Percentiles rank a stretch among this genome's conserved stretches.
phyloP scores from a whole-genome alignment of 768 basidiomycete species.

The Xerocomellus amylosporus region DNA sequence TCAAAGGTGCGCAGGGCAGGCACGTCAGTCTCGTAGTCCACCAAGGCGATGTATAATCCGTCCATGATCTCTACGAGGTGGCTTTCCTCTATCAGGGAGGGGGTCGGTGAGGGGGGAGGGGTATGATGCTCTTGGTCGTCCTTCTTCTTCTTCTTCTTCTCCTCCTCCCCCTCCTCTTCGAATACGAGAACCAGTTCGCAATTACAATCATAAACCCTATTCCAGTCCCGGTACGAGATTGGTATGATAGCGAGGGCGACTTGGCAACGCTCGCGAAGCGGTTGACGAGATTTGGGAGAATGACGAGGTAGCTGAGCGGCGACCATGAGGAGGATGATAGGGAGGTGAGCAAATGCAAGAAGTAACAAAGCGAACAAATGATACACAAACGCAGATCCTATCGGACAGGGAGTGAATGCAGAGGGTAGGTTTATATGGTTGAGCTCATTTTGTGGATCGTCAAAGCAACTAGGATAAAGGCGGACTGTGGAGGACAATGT shows the following conservation, averaged over 20 bases:
- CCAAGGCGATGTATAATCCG: slow-evolving; percentile 20
- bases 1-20: slow-evolving; percentile 9
- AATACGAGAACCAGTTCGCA: background rate
- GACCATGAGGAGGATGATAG: background rate
- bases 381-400: background rate
- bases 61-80: slow-evolving; percentile 13
- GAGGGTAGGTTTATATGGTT: background rate
- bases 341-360: too few relatives aligned
- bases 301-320: background rate
- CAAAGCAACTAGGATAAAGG: background rate
- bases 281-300: background rate
- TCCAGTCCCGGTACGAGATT: slow-evolving; percentile 4
- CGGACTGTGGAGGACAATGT: background rate
- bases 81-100: background rate
- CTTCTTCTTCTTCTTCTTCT: background rate
- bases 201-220: background rate
- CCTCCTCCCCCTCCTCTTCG: background rate
- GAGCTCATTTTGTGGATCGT: background rate
- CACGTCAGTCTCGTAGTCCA: slow-evolving; percentile 10
- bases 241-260: slow-evolving; percentile 7
- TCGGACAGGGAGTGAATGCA: background rate
- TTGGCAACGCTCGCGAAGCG: slow-evolving; percentile 13
- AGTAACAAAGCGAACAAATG: background rate
- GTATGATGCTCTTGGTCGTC: too few relatives aligned
- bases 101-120: background rate